These are phyloP conservation scores for Yamadazyma olivae DNA, from an alignment of 805 yeast species.

Conservation along the genomic window DNA sequence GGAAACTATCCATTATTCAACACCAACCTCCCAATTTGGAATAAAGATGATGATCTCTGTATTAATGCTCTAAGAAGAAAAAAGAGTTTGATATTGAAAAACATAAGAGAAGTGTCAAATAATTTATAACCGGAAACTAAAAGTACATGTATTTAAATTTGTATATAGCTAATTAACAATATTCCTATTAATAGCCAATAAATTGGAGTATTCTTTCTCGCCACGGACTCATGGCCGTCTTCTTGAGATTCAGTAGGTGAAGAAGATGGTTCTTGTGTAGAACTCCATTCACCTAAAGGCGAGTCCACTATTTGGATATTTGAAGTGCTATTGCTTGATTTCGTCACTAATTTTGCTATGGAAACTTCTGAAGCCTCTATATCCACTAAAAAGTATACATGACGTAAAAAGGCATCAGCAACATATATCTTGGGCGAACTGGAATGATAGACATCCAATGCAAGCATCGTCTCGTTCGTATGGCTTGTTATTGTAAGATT, in stretches of 20 bases:
- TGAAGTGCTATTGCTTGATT: not conserved
- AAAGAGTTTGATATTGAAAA: no score
- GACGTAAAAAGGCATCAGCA: not conserved
- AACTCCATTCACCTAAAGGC: not conserved
- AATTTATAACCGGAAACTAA: no score
- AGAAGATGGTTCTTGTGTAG: not conserved
- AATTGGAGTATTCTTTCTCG: no score
- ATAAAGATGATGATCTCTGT: slow-evolving; percentile 34
- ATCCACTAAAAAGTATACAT: not conserved
- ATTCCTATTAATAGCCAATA: no score
- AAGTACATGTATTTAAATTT: no score
- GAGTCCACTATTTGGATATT: not conserved
- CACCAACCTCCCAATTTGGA: slow-evolving; percentile 32
- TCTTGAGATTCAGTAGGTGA: slow-evolving; percentile 1
- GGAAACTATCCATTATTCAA: slow-evolving; percentile 18
- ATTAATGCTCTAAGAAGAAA: no score
- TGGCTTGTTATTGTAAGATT: not conserved
- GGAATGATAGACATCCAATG: not conserved
- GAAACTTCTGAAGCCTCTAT: not conserved
- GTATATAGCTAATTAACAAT: no score
- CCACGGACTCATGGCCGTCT: no score
- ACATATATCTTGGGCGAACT: not conserved
- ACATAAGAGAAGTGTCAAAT: no score
- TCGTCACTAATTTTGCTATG: not conserved
- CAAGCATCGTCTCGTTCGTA: not conserved